Evolutionary conservation across 768 basidiomycete species (phyloP).

Genomic region (Suillus americanus): DNA sequence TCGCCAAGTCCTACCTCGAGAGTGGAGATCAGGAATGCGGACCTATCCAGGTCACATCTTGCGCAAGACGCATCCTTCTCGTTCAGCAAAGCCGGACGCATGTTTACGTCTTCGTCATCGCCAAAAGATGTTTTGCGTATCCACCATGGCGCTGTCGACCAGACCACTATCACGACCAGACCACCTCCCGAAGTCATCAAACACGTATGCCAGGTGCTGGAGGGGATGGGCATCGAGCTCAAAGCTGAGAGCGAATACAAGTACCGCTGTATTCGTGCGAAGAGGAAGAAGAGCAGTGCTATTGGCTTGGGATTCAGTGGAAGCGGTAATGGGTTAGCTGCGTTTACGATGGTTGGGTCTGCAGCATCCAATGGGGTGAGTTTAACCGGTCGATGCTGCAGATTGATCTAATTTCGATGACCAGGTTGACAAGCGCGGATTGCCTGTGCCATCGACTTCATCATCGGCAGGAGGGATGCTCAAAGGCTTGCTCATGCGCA

Average conservation of each 20-base stretch:
- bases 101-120: slow-evolving; percentile 30
- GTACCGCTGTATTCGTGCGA: slow-evolving; percentile 78
- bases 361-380: slow-evolving; percentile 87
- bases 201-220: slow-evolving; percentile 77
- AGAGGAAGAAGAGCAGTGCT: slow-evolving; percentile 60
- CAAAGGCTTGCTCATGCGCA: slow-evolving; percentile 83
- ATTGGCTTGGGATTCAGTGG: slow-evolving; percentile 46
- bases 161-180: slow-evolving; percentile 81
- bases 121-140: slow-evolving; percentile 62
- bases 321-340: slow-evolving; percentile 54
- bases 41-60: slow-evolving; percentile 25
- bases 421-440: slow-evolving; percentile 86
- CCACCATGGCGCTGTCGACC: slow-evolving; percentile 92
- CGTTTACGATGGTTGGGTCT: slow-evolving; percentile 75
- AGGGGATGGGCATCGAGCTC: slow-evolving; percentile 89
- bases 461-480: slow-evolving; percentile 78
- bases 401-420: slow-evolving; percentile 11
- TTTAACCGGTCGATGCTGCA: slow-evolving; percentile 17
- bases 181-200: slow-evolving; percentile 86
- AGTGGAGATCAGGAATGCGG: slow-evolving; percentile 19
- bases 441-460: slow-evolving; percentile 79
- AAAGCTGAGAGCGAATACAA: slow-evolving; percentile 89
- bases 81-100: slow-evolving; percentile 38
- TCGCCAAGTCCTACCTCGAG: slow-evolving; percentile 31
- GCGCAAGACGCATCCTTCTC: slow-evolving; percentile 35